Evolutionary conservation across 176 grass and related monocot species (phyloP), one percentile per base, ranked within the genome.

Genomic region (Bothriochloa decipiens): DNA sequence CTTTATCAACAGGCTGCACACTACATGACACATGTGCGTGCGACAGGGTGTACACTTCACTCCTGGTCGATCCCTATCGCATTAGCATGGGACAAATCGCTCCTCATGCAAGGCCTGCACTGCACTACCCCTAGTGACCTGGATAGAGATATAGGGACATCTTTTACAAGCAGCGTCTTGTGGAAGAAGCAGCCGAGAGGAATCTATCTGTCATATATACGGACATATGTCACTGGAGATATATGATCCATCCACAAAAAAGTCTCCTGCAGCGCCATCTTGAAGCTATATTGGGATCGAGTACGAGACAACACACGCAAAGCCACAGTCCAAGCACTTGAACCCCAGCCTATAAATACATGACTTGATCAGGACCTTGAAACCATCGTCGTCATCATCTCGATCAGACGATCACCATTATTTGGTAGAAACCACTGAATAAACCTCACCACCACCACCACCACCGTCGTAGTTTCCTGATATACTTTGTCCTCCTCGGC

Each of bases 1-100:
- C 32, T 70, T 81, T 27, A 70, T 7, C 1, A 50, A 12, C 1
- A 16, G n/a, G 6, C 0, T 8, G 8, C 22, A 57, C 7, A 55
- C 12, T 53, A 16, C 55, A 5, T 58, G 55, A 26, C 65, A 70
- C 18, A 58, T 28, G 36, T 62, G n/a, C n/a, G 4, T 37, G 47
- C 20, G 32, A 45, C 75, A 63, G 8, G 2, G 17, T 15, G 32
- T 14, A 11, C 52, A 60, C 76, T 17, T 8, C 26, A 42, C 15
- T 5, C 11, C 20, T 4, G 3, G 5, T 4, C 14, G 20, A 79
- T 86, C 76, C 46, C 5, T 82, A 87, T 76, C 85, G 61, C 78
- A 61, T 69, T 87, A 10, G 37, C 62, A 68, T 11, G 23, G 6
- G 79, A 81, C 71, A 69, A 76, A 69, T 8, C 41, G 11, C 49